Evolutionary conservation across 495 filamentous ascomycete species (phyloP), one percentile per base, ranked within the genome.

Genomic region (Hypoxylon fragiforme): DNA sequence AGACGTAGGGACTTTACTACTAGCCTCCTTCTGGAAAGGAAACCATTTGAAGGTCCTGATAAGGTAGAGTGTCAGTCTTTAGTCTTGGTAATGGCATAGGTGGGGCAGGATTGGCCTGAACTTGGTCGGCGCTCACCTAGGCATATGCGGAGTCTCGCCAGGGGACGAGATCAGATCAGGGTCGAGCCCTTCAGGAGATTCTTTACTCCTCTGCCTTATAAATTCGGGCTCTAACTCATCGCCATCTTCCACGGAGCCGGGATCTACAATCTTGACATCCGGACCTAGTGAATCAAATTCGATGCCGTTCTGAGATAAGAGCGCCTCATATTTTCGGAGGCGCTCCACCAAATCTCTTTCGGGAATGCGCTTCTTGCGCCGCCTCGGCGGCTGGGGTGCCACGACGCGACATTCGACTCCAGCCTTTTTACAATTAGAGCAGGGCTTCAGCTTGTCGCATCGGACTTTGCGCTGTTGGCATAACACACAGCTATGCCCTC

Each of bases 381-480:
- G 78, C 31, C 81, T 71, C 12, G 84, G 81, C 0, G 77, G 79
- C 31, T 80, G 76, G 18, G 81, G 82, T 60, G 79, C 73, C n/a
- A 79, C 75, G 20, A 82, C 79, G 2, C 82, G 71, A 57, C 85
- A 88, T 37, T 84, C 81, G 31, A 77, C 75, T 22, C 72, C 62
- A 50, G 81, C 77, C 73, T 83, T 87, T 66, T 79, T 65, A 60
- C 84, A 87, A 69, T 83, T 85, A 41, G 81, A 79, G 32, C 85
- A 88, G 24, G 81, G 83, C 54, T 84, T 78, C 51, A 78, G 73
- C 66, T 81, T 79, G 65, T 87, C 82, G 66, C 85, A 88, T 50
- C 79, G 80, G 42, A 87, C 85, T 67, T 87, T 88, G 40, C 84
- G 76, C 52, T 81, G 81, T 57, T 84, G 80, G 60, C 85, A 88